Evolutionary conservation across 1,139 yeast species (phyloP).

Genomic region (Pichia kudriavzevii): DNA sequence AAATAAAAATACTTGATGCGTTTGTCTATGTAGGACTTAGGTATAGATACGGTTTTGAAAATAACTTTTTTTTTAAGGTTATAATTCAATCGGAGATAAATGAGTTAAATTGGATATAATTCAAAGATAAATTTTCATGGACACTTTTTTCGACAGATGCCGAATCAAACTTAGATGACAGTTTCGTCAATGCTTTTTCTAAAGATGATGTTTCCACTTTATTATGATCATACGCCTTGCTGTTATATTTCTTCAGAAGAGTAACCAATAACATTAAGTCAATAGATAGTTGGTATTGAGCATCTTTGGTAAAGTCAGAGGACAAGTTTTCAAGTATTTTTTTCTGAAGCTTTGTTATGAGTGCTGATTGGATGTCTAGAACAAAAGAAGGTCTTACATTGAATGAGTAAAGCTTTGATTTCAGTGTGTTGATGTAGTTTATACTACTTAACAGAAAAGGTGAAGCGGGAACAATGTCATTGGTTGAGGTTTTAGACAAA

Average conservation of each 20-base stretch:
- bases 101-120: constrained; percentile 24
- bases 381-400: constrained; percentile 18
- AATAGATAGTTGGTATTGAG: constrained; percentile 21
- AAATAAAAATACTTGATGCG: too few relatives aligned
- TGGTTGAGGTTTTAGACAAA: constrained; percentile 3
- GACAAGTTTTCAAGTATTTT: constrained; percentile 16
- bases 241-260: constrained; percentile 19
- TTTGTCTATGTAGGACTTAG: too few relatives aligned
- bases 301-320: constrained; percentile 18
- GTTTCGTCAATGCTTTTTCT: constrained; percentile 16
- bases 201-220: constrained; percentile 16
- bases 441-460: constrained; percentile 45
- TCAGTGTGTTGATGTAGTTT: constrained; percentile 42
- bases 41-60: too few relatives aligned
- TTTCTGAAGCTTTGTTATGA: constrained; percentile 19
- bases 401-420: constrained; percentile 19
- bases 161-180: constrained; percentile 16
- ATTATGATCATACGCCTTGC: constrained; percentile 12
- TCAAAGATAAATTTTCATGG: constrained; percentile 16
- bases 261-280: constrained; percentile 22
- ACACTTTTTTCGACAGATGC: constrained; percentile 17
- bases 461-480: constrained; percentile 28
- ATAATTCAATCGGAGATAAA: too few relatives aligned
- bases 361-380: constrained; percentile 19
- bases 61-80: too few relatives aligned